Evolutionary conservation across 2,329 filamentous ascomycete genomes (phyloP).

Genomic region (Lachnellula subtilissima): DNA sequence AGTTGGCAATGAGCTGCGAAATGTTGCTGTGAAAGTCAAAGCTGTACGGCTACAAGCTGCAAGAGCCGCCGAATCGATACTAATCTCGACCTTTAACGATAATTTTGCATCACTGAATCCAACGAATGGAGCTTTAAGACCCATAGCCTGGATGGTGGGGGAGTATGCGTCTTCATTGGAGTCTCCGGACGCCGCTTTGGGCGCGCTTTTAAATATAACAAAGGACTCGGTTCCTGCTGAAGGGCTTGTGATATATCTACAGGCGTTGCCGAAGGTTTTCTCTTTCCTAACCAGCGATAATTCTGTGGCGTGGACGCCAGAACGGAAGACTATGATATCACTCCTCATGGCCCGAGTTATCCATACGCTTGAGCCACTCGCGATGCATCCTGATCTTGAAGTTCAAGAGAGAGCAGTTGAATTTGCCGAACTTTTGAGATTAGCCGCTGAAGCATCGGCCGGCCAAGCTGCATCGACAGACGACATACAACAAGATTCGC

Average conservation of each 20-base stretch:
- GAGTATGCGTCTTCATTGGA: constrained; percentile 76
- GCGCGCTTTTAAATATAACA: constrained; percentile 65
- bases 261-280: constrained; percentile 83
- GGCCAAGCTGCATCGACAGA: constrained; percentile 57
- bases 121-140: constrained; percentile 64
- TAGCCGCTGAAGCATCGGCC: constrained; percentile 76
- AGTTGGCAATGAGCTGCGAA: constrained; percentile 83
- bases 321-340: constrained; percentile 68
- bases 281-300: constrained; percentile 64
- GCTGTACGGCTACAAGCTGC: constrained; percentile 77
- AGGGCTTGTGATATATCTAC: constrained; percentile 73
- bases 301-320: constrained; percentile 62
- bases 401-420: constrained; percentile 94
- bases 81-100: constrained; percentile 55
- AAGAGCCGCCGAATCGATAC: constrained; percentile 70
- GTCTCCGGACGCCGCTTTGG: constrained; percentile 67
- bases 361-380: constrained; percentile 73
- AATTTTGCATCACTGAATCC: constrained; percentile 51
- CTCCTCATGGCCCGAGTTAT: constrained; percentile 78
- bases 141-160: constrained; percentile 79
- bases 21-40: constrained; percentile 85
- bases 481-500: constrained; percentile 58
- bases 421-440: constrained; percentile 81
- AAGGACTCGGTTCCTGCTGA: constrained; percentile 50
- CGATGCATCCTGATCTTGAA: constrained; percentile 79